Conservation (phyloP, 2,329 filamentous ascomycete species). For the Colletotrichum sp. region DNA sequence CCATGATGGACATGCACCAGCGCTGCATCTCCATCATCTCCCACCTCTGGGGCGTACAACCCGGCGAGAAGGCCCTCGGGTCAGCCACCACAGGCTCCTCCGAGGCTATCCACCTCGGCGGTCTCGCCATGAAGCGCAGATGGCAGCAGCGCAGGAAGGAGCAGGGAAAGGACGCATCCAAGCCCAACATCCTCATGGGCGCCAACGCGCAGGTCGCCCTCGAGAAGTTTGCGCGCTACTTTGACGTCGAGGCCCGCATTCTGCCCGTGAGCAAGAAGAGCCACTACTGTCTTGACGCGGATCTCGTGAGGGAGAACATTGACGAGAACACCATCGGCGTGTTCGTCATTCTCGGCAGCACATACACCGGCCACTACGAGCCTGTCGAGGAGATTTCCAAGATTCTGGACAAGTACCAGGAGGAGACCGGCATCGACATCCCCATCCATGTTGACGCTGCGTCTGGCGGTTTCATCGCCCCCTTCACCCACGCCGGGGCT, state of each 20-base stretch:
- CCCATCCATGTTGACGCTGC: conserved; percentile 73
- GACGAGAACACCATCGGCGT: conserved; percentile 82
- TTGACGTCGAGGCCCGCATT: conserved; percentile 73
- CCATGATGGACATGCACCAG: conserved; percentile 63
- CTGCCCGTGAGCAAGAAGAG: conserved; percentile 67
- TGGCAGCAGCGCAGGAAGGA: conserved; percentile 70
- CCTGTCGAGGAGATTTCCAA: conserved; percentile 72
- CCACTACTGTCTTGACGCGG: conserved; percentile 66
- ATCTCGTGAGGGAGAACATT: conserved; percentile 68
- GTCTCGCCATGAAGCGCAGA: conserved; percentile 75
- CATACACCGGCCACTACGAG: conserved; percentile 78
- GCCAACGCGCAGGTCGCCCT: conserved; percentile 75
- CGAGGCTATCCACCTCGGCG: conserved; percentile 74
- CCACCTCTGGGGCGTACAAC: conserved; percentile 67
- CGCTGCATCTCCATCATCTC: conserved; percentile 74
- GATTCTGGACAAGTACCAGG: conserved; percentile 67
- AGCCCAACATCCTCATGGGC: conserved; percentile 78
- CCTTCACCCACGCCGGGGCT: conserved; percentile 61
- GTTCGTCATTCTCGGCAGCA: conserved; percentile 74
- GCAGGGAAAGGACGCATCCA: conserved; percentile 65
- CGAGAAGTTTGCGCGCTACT: conserved; percentile 77
- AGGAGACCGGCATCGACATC: conserved; percentile 66
- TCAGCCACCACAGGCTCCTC: conserved; percentile 74
- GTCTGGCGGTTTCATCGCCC: conserved; percentile 66
- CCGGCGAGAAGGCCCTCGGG: conserved; percentile 68